Conservation (phyloP, 306 rosid species). For the Begonia loranthoides region DNA sequence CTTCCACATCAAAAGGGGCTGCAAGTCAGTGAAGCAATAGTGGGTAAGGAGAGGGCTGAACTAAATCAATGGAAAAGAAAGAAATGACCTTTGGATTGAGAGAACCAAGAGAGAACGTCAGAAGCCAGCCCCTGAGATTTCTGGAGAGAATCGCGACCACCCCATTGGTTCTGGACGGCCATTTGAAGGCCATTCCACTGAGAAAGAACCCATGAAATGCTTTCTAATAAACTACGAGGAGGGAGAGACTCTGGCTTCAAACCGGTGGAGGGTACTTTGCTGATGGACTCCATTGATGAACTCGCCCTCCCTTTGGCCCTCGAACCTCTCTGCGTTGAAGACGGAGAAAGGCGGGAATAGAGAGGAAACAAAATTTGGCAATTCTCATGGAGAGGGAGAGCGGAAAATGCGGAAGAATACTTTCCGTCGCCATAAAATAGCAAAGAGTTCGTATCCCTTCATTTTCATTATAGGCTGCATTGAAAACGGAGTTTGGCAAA, state of each 20-base stretch:
- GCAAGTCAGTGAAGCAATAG: conserved; percentile 1
- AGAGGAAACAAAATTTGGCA: not conserved
- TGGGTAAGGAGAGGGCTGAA: not conserved
- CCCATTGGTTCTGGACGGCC: conserved; percentile 64
- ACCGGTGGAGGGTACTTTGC: not conserved
- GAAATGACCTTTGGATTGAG: conserved; percentile 34
- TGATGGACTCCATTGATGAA: conserved; percentile 18
- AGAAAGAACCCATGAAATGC: conserved; percentile 39
- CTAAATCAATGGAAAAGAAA: not conserved
- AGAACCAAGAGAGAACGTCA: conserved; percentile 38
- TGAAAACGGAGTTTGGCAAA: no score
- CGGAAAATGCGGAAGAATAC: not conserved
- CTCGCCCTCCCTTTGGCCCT: not conserved
- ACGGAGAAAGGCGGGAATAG: not conserved
- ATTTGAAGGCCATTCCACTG: conserved; percentile 63
- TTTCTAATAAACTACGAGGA: conserved; percentile 5
- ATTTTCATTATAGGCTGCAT: no score
- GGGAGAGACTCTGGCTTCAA: conserved; percentile 8
- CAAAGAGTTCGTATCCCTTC: no score
- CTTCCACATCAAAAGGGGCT: conserved; percentile 44
- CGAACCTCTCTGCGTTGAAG: not conserved
- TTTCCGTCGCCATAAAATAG: no score
- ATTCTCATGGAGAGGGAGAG: not conserved
- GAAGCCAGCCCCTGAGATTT: conserved; percentile 48
- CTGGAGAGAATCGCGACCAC: conserved; percentile 50